Conservation (phyloP, 768 basidiomycete species). For the Leccinum arenicola region DNA sequence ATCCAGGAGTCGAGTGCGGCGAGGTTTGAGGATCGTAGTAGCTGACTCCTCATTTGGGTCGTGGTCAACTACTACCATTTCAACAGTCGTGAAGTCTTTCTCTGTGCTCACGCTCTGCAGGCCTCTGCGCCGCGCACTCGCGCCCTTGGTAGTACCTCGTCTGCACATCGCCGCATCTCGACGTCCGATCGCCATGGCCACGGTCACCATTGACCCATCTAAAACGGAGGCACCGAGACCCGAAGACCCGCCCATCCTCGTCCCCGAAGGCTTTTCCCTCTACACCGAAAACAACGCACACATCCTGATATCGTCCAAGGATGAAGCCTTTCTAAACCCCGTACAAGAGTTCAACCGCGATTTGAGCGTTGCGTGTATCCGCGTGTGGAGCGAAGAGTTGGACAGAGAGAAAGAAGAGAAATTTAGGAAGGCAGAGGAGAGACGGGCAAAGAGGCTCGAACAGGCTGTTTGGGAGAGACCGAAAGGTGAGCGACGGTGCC, state of each 20-base stretch:
- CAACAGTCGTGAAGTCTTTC: conserved; percentile 18
- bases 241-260: conserved; percentile 27
- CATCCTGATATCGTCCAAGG: conserved; percentile 66
- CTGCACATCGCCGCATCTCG: neutral
- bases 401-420: conserved; percentile 59
- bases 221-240: neutral
- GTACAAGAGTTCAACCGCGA: conserved; percentile 99
- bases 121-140: conserved; percentile 29
- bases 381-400: conserved; percentile 78
- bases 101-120: conserved; percentile 17
- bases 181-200: conserved; percentile 8
- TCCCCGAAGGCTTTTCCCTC: conserved; percentile 75
- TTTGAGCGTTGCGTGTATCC: conserved; percentile 85
- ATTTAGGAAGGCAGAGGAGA: conserved; percentile 55
- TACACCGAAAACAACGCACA: conserved; percentile 80
- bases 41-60: neutral
- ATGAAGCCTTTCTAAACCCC: conserved; percentile 93
- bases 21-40: neutral
- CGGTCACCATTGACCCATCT: neutral
- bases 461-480: conserved; percentile 41
- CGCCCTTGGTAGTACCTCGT: conserved; percentile 1
- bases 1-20: conserved; percentile 53
- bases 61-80: neutral
- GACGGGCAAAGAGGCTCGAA: conserved; percentile 37
- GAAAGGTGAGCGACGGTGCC: conserved; percentile 37